phyloP scores from a whole-genome alignment of 2,329 filamentous ascomycete species.

The Epichloe festucae region DNA sequence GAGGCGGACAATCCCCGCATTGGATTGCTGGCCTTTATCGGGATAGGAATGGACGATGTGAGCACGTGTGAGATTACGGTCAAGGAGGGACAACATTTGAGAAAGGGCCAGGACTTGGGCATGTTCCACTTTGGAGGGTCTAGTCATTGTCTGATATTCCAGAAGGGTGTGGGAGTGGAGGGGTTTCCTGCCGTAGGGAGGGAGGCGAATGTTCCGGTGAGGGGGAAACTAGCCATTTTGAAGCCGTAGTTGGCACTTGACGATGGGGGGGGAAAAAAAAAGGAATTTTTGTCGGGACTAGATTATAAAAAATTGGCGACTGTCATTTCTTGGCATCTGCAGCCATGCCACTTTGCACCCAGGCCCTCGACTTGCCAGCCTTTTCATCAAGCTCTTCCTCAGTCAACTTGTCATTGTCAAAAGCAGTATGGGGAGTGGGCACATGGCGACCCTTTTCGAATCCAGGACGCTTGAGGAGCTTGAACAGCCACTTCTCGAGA shows the following conservation, averaged over 20 bases:
- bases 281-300: rapidly evolving
- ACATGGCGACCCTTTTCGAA: slow-evolving; percentile 67
- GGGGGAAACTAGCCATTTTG: slow-evolving; percentile 23
- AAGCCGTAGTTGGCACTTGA: slow-evolving; percentile 2
- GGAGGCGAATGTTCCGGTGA: slow-evolving; percentile 26
- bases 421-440: slow-evolving; percentile 50
- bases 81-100: slow-evolving; percentile 48
- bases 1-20: slow-evolving; percentile 55
- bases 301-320: neutral
- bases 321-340: slow-evolving; percentile 41
- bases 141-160: slow-evolving; percentile 56
- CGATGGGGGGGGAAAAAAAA: neutral
- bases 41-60: slow-evolving; percentile 67
- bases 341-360: slow-evolving; percentile 61
- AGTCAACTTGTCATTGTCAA: slow-evolving; percentile 30
- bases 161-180: slow-evolving; percentile 36
- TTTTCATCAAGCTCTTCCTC: slow-evolving; percentile 44
- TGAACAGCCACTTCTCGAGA: slow-evolving; percentile 65
- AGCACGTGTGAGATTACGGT: slow-evolving; percentile 61
- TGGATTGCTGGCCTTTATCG: slow-evolving; percentile 57
- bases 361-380: slow-evolving; percentile 39
- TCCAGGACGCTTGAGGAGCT: slow-evolving; percentile 53
- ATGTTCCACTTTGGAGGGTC: slow-evolving; percentile 77
- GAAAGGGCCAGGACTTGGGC: slow-evolving; percentile 58
- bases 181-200: slow-evolving; percentile 23